Evolutionary conservation across 345 rosid genomes (phyloP), one percentile per base, ranked within the genome.

Genomic region (Turritis glabra): DNA sequence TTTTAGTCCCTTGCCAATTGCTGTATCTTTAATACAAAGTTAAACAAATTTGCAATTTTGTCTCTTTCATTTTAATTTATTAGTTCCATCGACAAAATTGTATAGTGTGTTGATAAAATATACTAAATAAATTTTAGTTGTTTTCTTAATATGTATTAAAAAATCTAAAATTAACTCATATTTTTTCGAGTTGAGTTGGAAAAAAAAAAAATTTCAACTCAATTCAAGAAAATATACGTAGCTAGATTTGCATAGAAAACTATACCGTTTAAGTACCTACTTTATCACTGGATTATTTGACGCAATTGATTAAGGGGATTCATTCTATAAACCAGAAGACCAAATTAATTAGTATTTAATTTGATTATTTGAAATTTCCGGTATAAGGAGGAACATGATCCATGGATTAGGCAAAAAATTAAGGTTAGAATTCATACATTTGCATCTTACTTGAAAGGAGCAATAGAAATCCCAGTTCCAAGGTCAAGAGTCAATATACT

Each of bases 401-500:
- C 76, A 62, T 51, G 32, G 3, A 72, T 52, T 72, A 51, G 44
- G 69, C 76, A 72, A 51, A 5, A 38, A 62, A 22, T 26, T 17
- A 15, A 60, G 74, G 68, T 23, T 48, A 15, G 19, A 50, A 17
- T 26, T 30, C 59, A 71, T 23, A 35, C 27, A 58, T 21, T 14
- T 44, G 59, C 38, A 46, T 35, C 19, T 71, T 71, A 8, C 75
- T 48, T 71, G 10, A 35, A 35, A 23, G 11, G 73, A 54, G 53
- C 25, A 44, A 35, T 48, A 62, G 5, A 60, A 62, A 9, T 15
- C 61, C 53, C 62, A 50, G 60, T 52, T 51, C 48, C 41, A 61
- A 72, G 69, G 61, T 61, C 69, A 59, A 72, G 18, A 71, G 37
- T 14, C 40, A 37, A 37, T 11, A 3, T 3, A 10, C 3, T 12